Percentiles rank a stretch among this genome's conserved stretches.
Conservation (phyloP, 768 basidiomycete species). For the Lentinula sp. region DNA sequence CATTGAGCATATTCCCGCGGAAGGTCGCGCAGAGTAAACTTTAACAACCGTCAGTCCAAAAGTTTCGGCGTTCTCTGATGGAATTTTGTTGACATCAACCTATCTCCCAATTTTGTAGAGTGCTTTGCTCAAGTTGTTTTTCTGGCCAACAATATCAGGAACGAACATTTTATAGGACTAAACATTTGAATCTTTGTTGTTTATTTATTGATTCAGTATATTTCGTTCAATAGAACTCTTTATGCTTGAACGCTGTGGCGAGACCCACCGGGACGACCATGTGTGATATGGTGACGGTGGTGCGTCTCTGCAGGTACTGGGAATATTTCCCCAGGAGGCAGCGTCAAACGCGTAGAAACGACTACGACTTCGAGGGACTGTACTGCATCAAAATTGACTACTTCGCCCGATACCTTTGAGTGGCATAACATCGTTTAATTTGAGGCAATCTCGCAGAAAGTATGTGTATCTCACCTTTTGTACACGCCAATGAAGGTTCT, state of each 20-base stretch:
- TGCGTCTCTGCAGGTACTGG: slow-evolving; percentile 13
- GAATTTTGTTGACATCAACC: not conserved
- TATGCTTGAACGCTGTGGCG: not conserved
- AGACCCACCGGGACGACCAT: slow-evolving; percentile 9
- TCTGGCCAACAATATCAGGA: no score
- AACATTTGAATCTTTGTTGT: not conserved
- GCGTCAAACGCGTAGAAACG: slow-evolving; percentile 8
- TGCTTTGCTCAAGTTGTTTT: no score
- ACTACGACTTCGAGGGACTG: slow-evolving; percentile 13
- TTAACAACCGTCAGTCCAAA: not conserved
- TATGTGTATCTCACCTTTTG: slow-evolving; percentile 24
- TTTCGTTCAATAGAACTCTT: no score
- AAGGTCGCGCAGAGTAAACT: not conserved
- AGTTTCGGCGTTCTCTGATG: not conserved
- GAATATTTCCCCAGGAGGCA: slow-evolving; percentile 6
- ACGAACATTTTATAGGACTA: no score
- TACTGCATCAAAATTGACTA: slow-evolving; percentile 3
- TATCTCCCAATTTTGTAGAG: no score
- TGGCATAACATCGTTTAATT: not conserved
- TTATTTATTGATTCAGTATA: not conserved
- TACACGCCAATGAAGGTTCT: slow-evolving; percentile 35
- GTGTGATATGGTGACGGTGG: slow-evolving; percentile 10
- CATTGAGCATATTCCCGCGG: not conserved
- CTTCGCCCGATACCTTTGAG: not conserved
- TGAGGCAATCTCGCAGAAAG: not conserved